These are phyloP conservation scores for Zymoseptoria ardabiliae DNA, from an alignment of 2,329 filamentous ascomycete genomes.

Conservation along the genomic window DNA sequence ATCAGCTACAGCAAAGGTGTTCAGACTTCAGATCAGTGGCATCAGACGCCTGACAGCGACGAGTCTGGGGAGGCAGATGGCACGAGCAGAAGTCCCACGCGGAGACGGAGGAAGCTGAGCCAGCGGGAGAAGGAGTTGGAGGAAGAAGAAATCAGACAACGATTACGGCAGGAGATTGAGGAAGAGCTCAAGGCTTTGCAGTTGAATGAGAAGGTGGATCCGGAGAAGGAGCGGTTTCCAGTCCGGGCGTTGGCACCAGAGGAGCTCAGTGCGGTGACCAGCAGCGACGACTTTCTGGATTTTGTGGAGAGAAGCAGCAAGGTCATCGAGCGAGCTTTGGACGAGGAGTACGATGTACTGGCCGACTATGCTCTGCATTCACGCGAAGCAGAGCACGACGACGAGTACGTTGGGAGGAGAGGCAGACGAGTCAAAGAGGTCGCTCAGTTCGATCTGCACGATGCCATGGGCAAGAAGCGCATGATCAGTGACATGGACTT, in stretches of 20 bases:
- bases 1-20: constrained; percentile 97
- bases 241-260: constrained; percentile 72
- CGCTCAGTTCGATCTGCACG: constrained; percentile 72
- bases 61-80: constrained; percentile 57
- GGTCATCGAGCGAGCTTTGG: constrained; percentile 89
- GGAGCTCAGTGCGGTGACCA: constrained; percentile 82
- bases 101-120: constrained; percentile 62
- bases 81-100: constrained; percentile 45
- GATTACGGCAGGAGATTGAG: constrained; percentile 81
- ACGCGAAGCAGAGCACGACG: constrained; percentile 66
- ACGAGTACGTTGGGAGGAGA: constrained; percentile 63
- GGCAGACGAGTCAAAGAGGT: constrained; percentile 76
- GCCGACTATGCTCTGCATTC: constrained; percentile 86
- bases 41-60: constrained; percentile 37
- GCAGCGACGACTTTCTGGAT: constrained; percentile 86
- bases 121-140: constrained; percentile 65
- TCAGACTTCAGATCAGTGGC: constrained; percentile 75
- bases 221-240: constrained; percentile 55
- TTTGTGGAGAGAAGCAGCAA: constrained; percentile 95
- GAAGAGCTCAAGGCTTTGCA: constrained; percentile 76
- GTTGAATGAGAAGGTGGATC: constrained; percentile 38
- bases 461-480: constrained; percentile 94
- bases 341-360: constrained; percentile 92
- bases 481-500: constrained; percentile 96
- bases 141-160: constrained; percentile 82